Evolutionary conservation across 208 protist species (phyloP).

Genomic region (Acanthamoeba culbertsoni): DNA sequence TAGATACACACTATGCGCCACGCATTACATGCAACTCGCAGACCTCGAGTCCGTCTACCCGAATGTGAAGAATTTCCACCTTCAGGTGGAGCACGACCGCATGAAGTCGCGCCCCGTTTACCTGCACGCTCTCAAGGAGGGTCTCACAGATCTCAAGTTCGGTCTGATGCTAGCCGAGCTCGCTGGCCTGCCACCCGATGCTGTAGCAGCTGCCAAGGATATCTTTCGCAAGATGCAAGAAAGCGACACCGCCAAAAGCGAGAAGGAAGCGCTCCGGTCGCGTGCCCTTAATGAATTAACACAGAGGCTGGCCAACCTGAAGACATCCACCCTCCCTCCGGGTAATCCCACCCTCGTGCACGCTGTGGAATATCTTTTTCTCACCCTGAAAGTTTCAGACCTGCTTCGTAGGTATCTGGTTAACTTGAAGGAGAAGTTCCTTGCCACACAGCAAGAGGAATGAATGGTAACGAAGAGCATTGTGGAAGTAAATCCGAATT

Average conservation of each 20-base stretch:
- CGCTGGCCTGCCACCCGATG: constrained; percentile 18
- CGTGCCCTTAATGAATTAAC: not conserved
- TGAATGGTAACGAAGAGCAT: too few relatives aligned
- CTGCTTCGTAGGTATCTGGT: not conserved
- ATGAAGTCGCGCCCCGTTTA: not conserved
- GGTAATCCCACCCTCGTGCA: not conserved
- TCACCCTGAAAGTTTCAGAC: not conserved
- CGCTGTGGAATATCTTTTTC: not conserved
- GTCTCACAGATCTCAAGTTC: constrained; percentile 2
- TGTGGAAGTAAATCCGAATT: too few relatives aligned
- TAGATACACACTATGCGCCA: constrained; percentile 23
- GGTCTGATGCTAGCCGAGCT: constrained; percentile 16
- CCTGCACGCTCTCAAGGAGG: constrained; percentile 50
- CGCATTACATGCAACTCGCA: constrained; percentile 45
- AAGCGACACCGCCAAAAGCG: not conserved
- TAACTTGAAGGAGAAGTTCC: constrained; percentile 46
- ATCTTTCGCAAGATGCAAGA: not conserved
- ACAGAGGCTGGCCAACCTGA: constrained; percentile 32
- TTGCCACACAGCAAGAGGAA: not conserved
- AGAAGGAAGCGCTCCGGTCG: not conserved
- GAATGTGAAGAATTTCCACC: constrained; percentile 60
- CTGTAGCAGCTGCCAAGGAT: not conserved
- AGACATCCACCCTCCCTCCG: constrained; percentile 46
- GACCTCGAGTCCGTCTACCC: constrained; percentile 10
- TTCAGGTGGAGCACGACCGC: constrained; percentile 37